These are phyloP conservation scores for Phylloporus scabripes DNA, from an alignment of 768 basidiomycete species.

Conservation along the genomic window DNA sequence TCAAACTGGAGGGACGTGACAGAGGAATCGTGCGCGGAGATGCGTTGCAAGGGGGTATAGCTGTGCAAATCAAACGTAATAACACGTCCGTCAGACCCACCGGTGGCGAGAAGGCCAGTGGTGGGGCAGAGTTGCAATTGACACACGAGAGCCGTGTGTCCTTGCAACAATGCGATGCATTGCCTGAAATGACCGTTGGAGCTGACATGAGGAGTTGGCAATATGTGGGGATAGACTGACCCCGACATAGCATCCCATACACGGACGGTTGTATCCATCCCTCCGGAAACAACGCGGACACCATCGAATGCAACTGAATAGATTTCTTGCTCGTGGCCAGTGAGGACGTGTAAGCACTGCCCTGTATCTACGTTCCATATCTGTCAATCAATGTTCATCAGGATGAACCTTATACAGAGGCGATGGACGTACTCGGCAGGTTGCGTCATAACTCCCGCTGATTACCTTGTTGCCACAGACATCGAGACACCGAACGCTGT, in stretches of 20 bases:
- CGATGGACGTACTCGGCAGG: conserved; percentile 57
- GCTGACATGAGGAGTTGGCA: background rate
- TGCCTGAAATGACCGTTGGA: conserved; percentile 39
- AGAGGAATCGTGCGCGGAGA: conserved; percentile 85
- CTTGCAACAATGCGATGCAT: conserved; percentile 81
- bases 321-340: conserved; percentile 83
- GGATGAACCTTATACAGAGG: background rate
- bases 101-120: conserved; percentile 60
- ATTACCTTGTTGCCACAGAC: conserved; percentile 79
- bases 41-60: conserved; percentile 49
- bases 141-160: conserved; percentile 89
- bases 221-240: conserved; percentile 40
- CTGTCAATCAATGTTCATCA: conserved; percentile 32
- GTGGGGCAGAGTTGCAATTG: conserved; percentile 74
- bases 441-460: conserved; percentile 91
- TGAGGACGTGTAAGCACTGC: conserved; percentile 73
- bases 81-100: conserved; percentile 84
- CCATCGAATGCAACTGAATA: conserved; percentile 93
- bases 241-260: conserved; percentile 87
- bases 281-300: conserved; percentile 72
- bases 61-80: conserved; percentile 57
- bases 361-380: conserved; percentile 91
- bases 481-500: conserved; percentile 85
- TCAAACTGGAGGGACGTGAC: conserved; percentile 88
- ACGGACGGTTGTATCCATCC: conserved; percentile 89